phyloP scores from a whole-genome alignment of 139 green algal genomes.

The Edaphochlamys debaryana region DNA sequence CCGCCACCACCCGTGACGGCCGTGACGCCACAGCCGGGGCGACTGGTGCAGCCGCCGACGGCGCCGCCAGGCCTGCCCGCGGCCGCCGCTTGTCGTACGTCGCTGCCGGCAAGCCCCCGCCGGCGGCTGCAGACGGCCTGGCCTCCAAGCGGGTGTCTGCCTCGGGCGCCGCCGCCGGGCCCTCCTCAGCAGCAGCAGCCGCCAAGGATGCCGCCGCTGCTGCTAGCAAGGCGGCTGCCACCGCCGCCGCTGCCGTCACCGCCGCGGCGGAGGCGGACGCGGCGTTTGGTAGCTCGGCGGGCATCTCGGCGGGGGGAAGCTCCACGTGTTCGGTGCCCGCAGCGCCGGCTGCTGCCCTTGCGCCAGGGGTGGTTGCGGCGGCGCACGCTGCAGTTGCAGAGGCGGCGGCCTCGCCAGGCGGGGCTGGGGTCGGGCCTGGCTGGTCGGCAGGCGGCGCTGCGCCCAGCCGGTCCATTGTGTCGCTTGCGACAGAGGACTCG shows the following conservation, averaged over 20 bases:
- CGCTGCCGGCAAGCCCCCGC: neutral
- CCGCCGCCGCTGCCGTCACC: too few relatives aligned
- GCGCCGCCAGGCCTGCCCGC: neutral
- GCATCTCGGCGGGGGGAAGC: neutral
- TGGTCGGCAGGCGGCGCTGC: too few relatives aligned
- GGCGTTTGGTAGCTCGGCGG: neutral
- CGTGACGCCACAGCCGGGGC: too few relatives aligned
- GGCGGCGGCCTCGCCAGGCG: neutral
- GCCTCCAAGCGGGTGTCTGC: neutral
- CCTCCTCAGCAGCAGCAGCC: neutral
- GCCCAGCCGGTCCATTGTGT: neutral
- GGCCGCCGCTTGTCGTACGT: constrained; percentile 16
- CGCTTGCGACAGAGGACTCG: constrained; percentile 22
- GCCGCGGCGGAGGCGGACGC: neutral
- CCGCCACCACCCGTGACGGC: too few relatives aligned
- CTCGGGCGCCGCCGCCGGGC: neutral
- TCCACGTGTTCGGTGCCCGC: neutral
- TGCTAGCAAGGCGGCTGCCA: neutral
- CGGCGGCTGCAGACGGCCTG: neutral
- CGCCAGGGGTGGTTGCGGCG: neutral
- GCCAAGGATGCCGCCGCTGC: neutral
- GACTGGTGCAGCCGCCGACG: neutral
- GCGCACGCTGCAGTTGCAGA: neutral
- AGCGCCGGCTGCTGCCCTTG: too few relatives aligned
- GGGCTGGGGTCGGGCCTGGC: too few relatives aligned